Base-by-base conservation (phyloP, 257 asterid genomes). In the Solanum neorickii region DNA sequence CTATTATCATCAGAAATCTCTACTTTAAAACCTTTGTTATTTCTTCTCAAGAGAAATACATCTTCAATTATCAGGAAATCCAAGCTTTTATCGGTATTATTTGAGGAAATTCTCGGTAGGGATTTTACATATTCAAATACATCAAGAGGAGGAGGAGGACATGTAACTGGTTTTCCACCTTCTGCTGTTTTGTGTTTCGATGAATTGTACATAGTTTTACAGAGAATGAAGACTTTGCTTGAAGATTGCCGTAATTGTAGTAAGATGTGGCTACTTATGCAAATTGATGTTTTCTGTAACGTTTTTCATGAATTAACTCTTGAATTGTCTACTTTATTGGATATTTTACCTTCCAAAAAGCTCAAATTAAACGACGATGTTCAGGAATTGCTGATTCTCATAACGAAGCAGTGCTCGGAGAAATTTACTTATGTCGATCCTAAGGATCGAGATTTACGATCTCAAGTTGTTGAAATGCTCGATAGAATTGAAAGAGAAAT, bases 251-350 rank as follows among this genome's bases (percentile, higher is more conserved):
- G 89, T 47, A 82, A 69, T 83, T 91, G 92, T 33, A 95, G 99
- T 90, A 94, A 83, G 90, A 91, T 94, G 91, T 97, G 99, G 98
- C 93, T 95, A 66, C 91, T 97, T 49, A 90, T 93, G 91, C 99
- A 94, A 88, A 88, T 83, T 42, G 93, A 94, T 37, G 88, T 90
- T 3, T 77, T 92, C 44, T 91, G 92, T 9, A 93, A 88, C 66
- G 87, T 92, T 27, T 94, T 94, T 66, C 95, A 92, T 84, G 96
- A 94, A 46, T 82, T 97, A 88, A 89, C 90, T 21, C 87, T 89
- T 6, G 98, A 97, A 73, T 89, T 97, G 12, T 93, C 95, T 9
- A 97, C 95, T 89, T 92, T 97, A 78, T 84, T 95, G 41, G 99
- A 97, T 88, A 92, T 95, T 46, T 93, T 97, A 74, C 98, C 99